Evolutionary conservation across 176 grass and related monocot species (phyloP), one percentile per base, ranked within the genome.

Genomic region (Poa pratensis): DNA sequence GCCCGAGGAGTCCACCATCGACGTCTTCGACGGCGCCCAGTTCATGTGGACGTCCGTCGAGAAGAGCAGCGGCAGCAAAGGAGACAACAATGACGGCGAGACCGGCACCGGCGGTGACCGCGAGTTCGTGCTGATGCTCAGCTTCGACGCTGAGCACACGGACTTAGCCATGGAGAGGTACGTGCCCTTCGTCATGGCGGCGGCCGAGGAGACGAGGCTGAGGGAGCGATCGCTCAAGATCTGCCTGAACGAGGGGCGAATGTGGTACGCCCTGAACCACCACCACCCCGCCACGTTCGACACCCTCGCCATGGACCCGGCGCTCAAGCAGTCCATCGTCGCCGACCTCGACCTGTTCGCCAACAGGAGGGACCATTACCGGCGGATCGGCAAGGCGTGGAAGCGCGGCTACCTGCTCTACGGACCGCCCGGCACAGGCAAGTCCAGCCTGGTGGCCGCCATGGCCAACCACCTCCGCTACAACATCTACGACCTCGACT

Each of bases 321-420:
- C 3, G 10, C 42, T 82, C 7, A 76, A 77, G 62, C 24, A 28
- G 24, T 24, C 61, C 71, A 2, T 87, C 20, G 2, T 87, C 5
- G 86, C 0, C 24, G 79, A 87, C 51, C 86, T 87, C 61, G 86
- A 87, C 39, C 60, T 48, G 0, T 87, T 87, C 85, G 11, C 40
- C 1, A 74, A 30, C 45, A 30, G 85, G 9, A 81, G 10, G 69
- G 85, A 80, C 1, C 30, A 87, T 43, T 87, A 81, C 77, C 69
- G 69, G 0, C 43, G 77, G 6, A 87, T 79, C 57, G 88, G 88
- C 64, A 90, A 83, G 84, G 79, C 84, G 57, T 90, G 88, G 88
- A 90, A 90, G 66, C 79, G 84, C 2, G 88, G 88, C 15, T 87
- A 91, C 69, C 81, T 91, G 1, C 89, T 91, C 1, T 45, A 68